Evolutionary conservation across 2,329 filamentous ascomycete genomes (phyloP).

Genomic region (Macrophomina phaseolina): DNA sequence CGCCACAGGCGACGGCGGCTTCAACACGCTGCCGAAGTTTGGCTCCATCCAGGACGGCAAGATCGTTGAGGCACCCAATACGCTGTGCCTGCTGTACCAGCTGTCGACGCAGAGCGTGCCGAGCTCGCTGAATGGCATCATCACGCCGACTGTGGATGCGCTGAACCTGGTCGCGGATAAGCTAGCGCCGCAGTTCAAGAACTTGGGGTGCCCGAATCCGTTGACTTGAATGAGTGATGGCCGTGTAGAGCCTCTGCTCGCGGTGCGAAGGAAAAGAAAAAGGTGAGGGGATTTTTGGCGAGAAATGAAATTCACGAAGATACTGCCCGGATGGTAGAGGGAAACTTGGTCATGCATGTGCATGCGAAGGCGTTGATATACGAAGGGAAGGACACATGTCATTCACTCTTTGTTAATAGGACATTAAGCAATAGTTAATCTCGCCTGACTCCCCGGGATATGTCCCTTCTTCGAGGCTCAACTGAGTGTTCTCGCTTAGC

Average conservation of each 20-base stretch:
- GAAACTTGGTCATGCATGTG: background rate
- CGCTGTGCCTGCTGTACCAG: constrained; percentile 20
- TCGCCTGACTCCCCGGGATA: background rate
- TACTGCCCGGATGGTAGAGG: too few relatives aligned
- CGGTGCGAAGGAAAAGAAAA: too few relatives aligned
- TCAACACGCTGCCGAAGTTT: background rate
- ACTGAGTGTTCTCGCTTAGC: background rate
- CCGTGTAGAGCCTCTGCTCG: too few relatives aligned
- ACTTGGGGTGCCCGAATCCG: constrained; percentile 2
- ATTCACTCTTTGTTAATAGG: background rate
- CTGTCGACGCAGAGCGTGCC: constrained; percentile 15
- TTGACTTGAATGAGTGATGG: background rate
- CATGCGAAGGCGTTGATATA: background rate
- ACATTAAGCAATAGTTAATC: background rate
- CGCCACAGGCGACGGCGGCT: background rate
- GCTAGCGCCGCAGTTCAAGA: constrained; percentile 10
- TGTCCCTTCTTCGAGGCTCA: background rate
- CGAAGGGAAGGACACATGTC: background rate
- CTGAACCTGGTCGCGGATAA: constrained; percentile 8
- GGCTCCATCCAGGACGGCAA: background rate
- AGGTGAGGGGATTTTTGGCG: background rate
- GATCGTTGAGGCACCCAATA: background rate
- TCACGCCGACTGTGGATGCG: constrained; percentile 21
- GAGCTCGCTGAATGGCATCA: constrained; percentile 1
- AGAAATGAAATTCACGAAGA: background rate